Evolutionary conservation across 371 early-diverging fungal species (phyloP), one percentile per base, ranked within the genome.

Genomic region (Mycotypha africana): DNA sequence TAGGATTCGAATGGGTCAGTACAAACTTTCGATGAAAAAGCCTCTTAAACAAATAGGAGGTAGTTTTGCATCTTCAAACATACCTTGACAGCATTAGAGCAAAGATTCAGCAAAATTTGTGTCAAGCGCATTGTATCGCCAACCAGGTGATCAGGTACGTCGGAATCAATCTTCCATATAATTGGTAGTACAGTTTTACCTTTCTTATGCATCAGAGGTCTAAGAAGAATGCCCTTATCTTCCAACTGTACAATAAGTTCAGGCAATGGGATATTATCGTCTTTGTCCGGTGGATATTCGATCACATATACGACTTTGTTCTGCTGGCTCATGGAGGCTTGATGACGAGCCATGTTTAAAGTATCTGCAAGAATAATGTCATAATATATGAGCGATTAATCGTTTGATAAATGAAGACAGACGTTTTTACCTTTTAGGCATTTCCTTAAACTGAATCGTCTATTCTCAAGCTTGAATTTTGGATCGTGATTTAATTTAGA

Each of bases 401-500:
- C n/a, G n/a, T n/a, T n/a, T n/a, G n/a, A n/a, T n/a, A n/a, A n/a
- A n/a, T n/a, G n/a, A n/a, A n/a, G n/a, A n/a, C n/a, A n/a, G n/a
- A 8, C 30, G 12, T 12, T 28, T 28, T 28, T 28, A 28, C 30
- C 30, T 76, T 79, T 79, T 35, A 79, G 42, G 42, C 80, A 79
- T 56, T 77, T 79, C 42, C 74, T 68, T 34, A 79, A 38, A 49
- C 76, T 77, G 47, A 79, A 63, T 24, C 73, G 63, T 28, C 80
- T 65, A 31, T 56, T 62, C 38, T 79, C 80, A 16, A 79, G 53
- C 52, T 76, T 61, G 38, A 79, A 77, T 25, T 76, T 77, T 9
- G 77, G 78, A 51, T 79, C 78, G 38, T 79, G 80, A 38, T 79
- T 77, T 34, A 79, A 67, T 42, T 77, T 71, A 7, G 80, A 77